A percentile compares a stretch with the other conserved stretches of the same genome.
Evolutionary conservation across 148 eudicot species (phyloP).

Genomic region (Spergularia bocconei): DNA sequence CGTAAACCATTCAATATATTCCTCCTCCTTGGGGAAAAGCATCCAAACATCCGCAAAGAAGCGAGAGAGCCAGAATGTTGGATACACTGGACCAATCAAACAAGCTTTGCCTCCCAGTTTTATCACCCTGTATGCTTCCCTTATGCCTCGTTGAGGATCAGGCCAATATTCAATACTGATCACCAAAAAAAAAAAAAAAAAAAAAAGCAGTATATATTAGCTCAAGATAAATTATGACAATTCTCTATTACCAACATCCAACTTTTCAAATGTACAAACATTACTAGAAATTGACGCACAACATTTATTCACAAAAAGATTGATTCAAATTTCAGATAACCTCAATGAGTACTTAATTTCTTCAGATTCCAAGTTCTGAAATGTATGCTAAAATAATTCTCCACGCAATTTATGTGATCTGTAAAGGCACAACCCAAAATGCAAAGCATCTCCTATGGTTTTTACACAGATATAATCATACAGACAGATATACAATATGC

Average conservation of each 20-base stretch:
- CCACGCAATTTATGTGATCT: neutral
- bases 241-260: neutral
- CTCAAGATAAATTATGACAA: neutral
- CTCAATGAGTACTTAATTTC: neutral
- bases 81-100: slow-evolving; percentile 89
- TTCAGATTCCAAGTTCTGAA: neutral
- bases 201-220: slow-evolving; percentile 2
- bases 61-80: slow-evolving; percentile 88
- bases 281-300: neutral
- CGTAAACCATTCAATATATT: slow-evolving; percentile 85
- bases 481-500: neutral
- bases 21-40: slow-evolving; percentile 98
- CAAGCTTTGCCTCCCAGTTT: slow-evolving; percentile 93
- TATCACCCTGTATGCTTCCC: slow-evolving; percentile 93
- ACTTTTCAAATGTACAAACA: neutral
- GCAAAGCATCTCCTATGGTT: no score
- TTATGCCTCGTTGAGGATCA: slow-evolving; percentile 97
- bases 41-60: slow-evolving; percentile 97
- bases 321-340: neutral
- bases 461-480: neutral
- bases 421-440: no score
- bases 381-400: neutral
- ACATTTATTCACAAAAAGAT: neutral
- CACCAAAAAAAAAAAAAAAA: slow-evolving; percentile 2
- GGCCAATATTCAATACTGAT: slow-evolving; percentile 98